A percentile compares a stretch with the other conserved stretches of the same genome.
Conservation (phyloP, 345 rosid species). For the Eucalyptus caleyi region DNA sequence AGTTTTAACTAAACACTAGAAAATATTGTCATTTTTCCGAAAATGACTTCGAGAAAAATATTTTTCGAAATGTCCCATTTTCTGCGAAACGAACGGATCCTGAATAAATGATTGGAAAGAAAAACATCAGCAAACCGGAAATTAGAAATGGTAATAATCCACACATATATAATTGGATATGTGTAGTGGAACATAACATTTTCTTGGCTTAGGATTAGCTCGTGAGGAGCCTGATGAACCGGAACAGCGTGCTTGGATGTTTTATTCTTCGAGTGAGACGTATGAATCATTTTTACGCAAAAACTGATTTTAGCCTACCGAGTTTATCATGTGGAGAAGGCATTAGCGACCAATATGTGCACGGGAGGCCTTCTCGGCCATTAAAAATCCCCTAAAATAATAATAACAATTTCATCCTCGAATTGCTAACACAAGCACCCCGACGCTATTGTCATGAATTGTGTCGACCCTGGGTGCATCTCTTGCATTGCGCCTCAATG, state of each 20-base stretch:
- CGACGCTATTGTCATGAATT: not conserved
- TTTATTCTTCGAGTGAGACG: too few species aligned
- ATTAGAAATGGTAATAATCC: not conserved
- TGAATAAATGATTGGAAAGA: not conserved
- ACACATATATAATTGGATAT: not conserved
- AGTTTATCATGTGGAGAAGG: not conserved
- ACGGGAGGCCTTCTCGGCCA: not conserved
- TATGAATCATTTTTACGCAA: too few species aligned
- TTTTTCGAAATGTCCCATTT: rapidly evolving
- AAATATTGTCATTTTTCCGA: rapidly evolving
- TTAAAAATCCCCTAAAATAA: not conserved
- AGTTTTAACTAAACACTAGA: rapidly evolving
- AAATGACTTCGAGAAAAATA: rapidly evolving
- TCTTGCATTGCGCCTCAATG: not conserved
- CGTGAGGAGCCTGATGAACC: not conserved
- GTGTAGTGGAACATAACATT: not conserved
- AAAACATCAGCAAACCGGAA: not conserved
- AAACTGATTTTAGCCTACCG: not conserved
- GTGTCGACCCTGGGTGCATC: not conserved
- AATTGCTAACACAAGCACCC: not conserved
- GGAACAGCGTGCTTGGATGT: not conserved
- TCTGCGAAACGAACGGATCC: rapidly evolving
- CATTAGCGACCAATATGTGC: not conserved
- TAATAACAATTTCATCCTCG: not conserved
- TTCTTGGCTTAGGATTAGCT: not conserved